Percentiles rank a stretch among this genome's conserved stretches.
These are phyloP conservation scores for Curvularia hawaiiensis DNA, from an alignment of 2,329 filamentous ascomycete genomes.

Conservation along the genomic window DNA sequence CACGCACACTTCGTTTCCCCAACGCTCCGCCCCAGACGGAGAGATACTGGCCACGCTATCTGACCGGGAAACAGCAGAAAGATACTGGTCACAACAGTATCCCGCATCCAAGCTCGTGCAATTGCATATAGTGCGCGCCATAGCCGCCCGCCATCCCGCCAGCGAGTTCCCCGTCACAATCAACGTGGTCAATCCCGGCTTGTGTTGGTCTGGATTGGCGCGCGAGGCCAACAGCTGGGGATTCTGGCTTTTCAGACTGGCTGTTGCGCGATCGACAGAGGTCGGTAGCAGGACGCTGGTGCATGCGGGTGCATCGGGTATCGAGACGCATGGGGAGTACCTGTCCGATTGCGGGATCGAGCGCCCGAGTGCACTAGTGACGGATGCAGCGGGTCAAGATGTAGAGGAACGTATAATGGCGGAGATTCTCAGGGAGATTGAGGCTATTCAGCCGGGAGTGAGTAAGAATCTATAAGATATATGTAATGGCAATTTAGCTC, in stretches of 20 bases:
- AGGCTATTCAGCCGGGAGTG: conserved; percentile 37
- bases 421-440: conserved; percentile 43
- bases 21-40: conserved; percentile 23
- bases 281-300: conserved; percentile 48
- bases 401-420: conserved; percentile 41
- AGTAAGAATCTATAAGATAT: not conserved
- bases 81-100: conserved; percentile 24
- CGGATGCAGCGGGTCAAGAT: conserved; percentile 37
- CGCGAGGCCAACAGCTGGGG: conserved; percentile 36
- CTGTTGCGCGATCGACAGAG: conserved; percentile 45
- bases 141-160: conserved; percentile 15
- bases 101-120: conserved; percentile 34
- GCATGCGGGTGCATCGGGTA: conserved; percentile 30
- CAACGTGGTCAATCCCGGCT: conserved; percentile 36
- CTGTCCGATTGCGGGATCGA: conserved; percentile 36
- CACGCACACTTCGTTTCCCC: conserved; percentile 15
- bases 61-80: conserved; percentile 13
- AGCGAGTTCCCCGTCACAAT: conserved; percentile 29
- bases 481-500: not conserved
- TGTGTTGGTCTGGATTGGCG: conserved; percentile 34
- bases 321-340: conserved; percentile 44
- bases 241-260: conserved; percentile 19
- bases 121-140: conserved; percentile 25
- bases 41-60: conserved; percentile 26
- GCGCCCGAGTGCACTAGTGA: conserved; percentile 36